phyloP scores from a whole-genome alignment of 108 stramenopile species.

The Skeletonema grethae region DNA sequence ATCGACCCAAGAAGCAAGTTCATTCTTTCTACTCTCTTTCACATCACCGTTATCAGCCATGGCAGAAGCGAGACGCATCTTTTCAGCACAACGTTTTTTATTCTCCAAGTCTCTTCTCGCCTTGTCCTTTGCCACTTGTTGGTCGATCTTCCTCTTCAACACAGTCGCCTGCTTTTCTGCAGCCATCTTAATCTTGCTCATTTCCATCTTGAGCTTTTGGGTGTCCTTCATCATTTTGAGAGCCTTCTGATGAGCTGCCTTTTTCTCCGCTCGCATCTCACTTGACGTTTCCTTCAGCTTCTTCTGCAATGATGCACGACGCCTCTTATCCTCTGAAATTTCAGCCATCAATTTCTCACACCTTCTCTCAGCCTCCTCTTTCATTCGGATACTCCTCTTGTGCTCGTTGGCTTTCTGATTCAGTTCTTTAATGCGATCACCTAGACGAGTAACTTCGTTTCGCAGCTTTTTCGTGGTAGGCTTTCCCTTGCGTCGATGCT shows the following conservation, averaged over 20 bases:
- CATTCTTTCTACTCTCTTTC: conserved; percentile 34
- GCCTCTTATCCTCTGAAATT: conserved; percentile 59
- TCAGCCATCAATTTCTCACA: conserved; percentile 51
- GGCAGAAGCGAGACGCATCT: conserved; percentile 33
- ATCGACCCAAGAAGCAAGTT: conserved; percentile 44
- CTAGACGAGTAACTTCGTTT: conserved; percentile 38
- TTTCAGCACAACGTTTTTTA: conserved; percentile 30
- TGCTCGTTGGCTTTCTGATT: conserved; percentile 55
- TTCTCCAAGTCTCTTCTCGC: conserved; percentile 29
- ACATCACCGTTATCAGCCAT: conserved; percentile 9
- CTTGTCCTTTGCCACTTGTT: conserved; percentile 45
- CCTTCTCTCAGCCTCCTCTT: conserved; percentile 60
- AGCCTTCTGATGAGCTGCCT: conserved; percentile 56
- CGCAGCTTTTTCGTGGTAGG: conserved; percentile 44
- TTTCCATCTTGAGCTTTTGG: conserved; percentile 58
- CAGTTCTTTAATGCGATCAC: conserved; percentile 53
- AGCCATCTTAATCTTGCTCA: conserved; percentile 53
- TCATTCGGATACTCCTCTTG: conserved; percentile 49
- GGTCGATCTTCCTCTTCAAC: conserved; percentile 55
- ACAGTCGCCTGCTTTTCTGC: conserved; percentile 61
- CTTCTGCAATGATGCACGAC: conserved; percentile 54
- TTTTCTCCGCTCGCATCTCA: conserved; percentile 57
- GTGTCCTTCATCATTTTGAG: conserved; percentile 54
- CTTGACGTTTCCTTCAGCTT: conserved; percentile 56
- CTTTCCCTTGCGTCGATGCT: conserved; percentile 34